Conservation (phyloP, 108 stramenopile species). For the Licmophora abbreviata region DNA sequence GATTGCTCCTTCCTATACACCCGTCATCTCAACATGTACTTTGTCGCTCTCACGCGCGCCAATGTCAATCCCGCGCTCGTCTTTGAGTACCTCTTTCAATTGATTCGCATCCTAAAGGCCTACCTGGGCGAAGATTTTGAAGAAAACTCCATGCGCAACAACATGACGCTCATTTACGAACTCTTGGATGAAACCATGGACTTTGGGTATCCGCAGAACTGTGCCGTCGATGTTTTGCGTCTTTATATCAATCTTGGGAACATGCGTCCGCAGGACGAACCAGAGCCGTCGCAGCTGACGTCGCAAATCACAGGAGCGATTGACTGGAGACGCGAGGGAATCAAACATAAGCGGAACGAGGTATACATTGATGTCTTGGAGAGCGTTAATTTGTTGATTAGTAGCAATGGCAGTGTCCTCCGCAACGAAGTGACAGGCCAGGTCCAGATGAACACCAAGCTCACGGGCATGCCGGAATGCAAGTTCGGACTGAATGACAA, state of each 20-base stretch:
- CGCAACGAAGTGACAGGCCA: slow-evolving; percentile 92
- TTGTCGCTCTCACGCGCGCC: slow-evolving; percentile 93
- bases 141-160: slow-evolving; percentile 92
- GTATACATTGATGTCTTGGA: slow-evolving; percentile 99
- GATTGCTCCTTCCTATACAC: slow-evolving; percentile 96
- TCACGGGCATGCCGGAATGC: slow-evolving; percentile 98
- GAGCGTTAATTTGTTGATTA: slow-evolving; percentile 90
- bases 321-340: slow-evolving; percentile 97
- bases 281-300: slow-evolving; percentile 73
- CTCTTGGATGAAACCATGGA: slow-evolving; percentile 99
- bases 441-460: slow-evolving; percentile 96
- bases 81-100: slow-evolving; percentile 95
- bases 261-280: slow-evolving; percentile 67
- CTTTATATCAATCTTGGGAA: slow-evolving; percentile 97
- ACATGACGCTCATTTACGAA: slow-evolving; percentile 99
- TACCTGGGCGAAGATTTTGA: slow-evolving; percentile 98
- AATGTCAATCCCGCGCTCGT: slow-evolving; percentile 97
- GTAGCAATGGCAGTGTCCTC: slow-evolving; percentile 83
- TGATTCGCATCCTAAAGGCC: slow-evolving; percentile 89
- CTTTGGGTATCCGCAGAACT: slow-evolving; percentile 99
- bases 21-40: slow-evolving; percentile 94
- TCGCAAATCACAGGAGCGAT: slow-evolving; percentile 98
- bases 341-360: slow-evolving; percentile 98
- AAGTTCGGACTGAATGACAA: slow-evolving; percentile 99
- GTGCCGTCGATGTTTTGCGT: slow-evolving; percentile 94